Base-by-base conservation (phyloP, 2,329 filamentous ascomycete genomes). In the Botrytis fabae region DNA sequence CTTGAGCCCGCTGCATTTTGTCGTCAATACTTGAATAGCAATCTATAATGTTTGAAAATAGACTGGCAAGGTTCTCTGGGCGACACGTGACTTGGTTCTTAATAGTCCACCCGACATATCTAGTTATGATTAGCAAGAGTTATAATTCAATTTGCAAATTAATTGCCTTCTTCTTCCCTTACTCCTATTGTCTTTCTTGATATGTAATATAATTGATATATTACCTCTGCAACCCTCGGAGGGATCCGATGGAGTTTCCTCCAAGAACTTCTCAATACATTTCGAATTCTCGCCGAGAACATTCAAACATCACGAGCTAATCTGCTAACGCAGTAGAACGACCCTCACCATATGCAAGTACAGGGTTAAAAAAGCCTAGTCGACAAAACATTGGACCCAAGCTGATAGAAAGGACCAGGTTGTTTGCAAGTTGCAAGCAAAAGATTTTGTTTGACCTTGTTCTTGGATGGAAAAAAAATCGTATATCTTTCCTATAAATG, bases 311-410 rank as follows among this genome's bases (percentile, higher is more conserved):
- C 44, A 38, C 7, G 28, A 48, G 20, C 63, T 65, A 51, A 65
- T 38, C 42, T n/a, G 63, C 44, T n/a, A 66, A 66, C 51, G 28
- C 32, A 44, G 14, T 51, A 66, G 22, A 35, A 38, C 22, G n/a
- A 38, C 62, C 62, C 62, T 35, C 40, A 35, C 18, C 42, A 32
- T 10, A 65, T 65, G 63, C 63, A 65, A 35, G 63, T 48, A 48
- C 44, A 66, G 4, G 44, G 63, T 66, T n/a, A n/a, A 51, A 66
- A 48, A 20, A 18, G 22, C 6, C 22, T 48, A 51, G 12, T 65
- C 42, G n/a, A 46, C 44, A 25, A n/a, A 65, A 35, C 10, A n/a
- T 66, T n/a, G 25, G 32, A 32, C 32, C 38, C 60, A 57, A 18
- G 51, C n/a, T 57, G n/a, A 57, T 28, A 32, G 51, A 57, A 57